Evolutionary conservation across 768 basidiomycete species (phyloP), one percentile per base, ranked within the genome.

Genomic region (Termitomyces sp.): DNA sequence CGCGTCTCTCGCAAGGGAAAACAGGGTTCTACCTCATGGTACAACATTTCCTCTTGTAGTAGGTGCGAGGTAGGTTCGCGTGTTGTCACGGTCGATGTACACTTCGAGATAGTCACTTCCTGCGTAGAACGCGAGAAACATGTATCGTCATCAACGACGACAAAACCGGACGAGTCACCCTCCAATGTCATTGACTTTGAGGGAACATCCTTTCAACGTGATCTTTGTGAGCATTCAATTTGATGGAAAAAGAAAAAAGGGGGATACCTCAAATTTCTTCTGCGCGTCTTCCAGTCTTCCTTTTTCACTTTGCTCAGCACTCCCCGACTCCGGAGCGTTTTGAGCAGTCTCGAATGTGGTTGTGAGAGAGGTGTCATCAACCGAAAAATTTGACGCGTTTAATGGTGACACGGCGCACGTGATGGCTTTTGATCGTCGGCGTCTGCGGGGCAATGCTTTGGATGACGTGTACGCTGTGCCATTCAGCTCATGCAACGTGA

Each of bases 301-400:
- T 57, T 49, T 59, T 50, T 32, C 32, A 22, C 9, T 56, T 49
- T 61, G 55, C 59, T 58, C 57, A 57, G 46, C 57, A 60, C 45
- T 28, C 58, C 32, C 59, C 39, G 36, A 46, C 33, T 48, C 38
- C 20, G 62, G 57, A 59, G 62, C 55, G 56, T 61, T 57, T 15
- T 59, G 44, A 48, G 48, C 45, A 55, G 48, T 48, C 15, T 42
- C 33, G 9, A 42, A 46, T 28, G 44, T 54, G 24, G 58, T 58
- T 53, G 53, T 52, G 39, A 35, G 46, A 46, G 44, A 28, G 38
- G n/a, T 66, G 57, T 55, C 57, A 40, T 39, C 16, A 5, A 18
- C 32, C 9, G 55, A 52, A 59, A 66, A 66, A 63, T 44, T 61
- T 58, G 60, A 49, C 62, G 57, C 55, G 62, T 52, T 61, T 39